Percentiles rank a stretch among this genome's conserved stretches.
These are phyloP conservation scores for Arthroderma sp. DNA, from an alignment of 2,329 filamentous ascomycete genomes.

Conservation along the genomic window DNA sequence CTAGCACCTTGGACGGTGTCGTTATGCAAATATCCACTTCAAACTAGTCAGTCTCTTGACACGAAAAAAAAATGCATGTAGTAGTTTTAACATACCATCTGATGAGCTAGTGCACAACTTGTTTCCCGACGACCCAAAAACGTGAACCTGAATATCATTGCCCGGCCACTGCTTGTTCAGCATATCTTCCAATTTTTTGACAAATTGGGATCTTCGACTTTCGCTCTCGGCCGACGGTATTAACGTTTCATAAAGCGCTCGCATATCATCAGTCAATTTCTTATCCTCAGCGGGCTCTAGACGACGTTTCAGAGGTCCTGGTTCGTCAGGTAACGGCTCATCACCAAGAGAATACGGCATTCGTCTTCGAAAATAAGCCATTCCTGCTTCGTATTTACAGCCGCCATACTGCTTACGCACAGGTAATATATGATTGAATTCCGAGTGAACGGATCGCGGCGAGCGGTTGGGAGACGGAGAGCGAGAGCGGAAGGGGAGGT, in stretches of 20 bases:
- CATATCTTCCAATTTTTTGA: conserved; percentile 76
- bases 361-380: conserved; percentile 66
- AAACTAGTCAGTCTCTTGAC: conserved; percentile 14
- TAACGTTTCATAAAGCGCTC: conserved; percentile 71
- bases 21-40: conserved; percentile 96
- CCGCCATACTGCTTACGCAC: conserved; percentile 52
- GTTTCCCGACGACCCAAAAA: conserved; percentile 98
- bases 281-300: conserved; percentile 60
- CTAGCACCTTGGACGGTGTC: conserved; percentile 73
- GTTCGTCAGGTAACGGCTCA: conserved; percentile 59
- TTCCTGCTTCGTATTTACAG: conserved; percentile 81
- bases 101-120: conserved; percentile 88
- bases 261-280: conserved; percentile 69
- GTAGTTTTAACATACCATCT: conserved; percentile 52
- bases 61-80: background rate
- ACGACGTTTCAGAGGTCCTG: conserved; percentile 54
- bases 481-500: conserved; percentile 60
- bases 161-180: conserved; percentile 88
- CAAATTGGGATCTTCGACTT: conserved; percentile 57
- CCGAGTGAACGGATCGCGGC: conserved; percentile 78
- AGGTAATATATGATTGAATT: conserved; percentile 63
- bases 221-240: conserved; percentile 71
- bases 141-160: conserved; percentile 73
- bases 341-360: conserved; percentile 88
- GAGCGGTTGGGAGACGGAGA: conserved; percentile 73